Evolutionary conservation across 2,329 filamentous ascomycete genomes (phyloP), one percentile per base, ranked within the genome.

Genomic region (Aspergillus felis): DNA sequence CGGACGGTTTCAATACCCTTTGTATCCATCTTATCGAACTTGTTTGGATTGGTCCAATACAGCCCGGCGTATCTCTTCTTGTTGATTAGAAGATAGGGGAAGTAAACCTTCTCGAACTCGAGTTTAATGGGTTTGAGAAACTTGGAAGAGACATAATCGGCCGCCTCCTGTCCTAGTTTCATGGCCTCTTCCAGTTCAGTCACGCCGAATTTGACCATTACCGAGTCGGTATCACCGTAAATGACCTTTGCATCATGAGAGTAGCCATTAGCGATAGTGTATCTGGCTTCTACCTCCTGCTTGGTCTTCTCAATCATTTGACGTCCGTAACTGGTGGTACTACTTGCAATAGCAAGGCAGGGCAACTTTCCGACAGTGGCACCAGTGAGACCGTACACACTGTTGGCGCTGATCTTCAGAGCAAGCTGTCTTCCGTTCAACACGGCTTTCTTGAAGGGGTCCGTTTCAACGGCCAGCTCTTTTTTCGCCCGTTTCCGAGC

Each of bases 231-330:
- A 75, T 99, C 94, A 79, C 94, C 94, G 66, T 99, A 99, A 62
- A 99, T 95, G 77, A 99, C 94, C 71, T 97, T 87, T 0, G 94
- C 94, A 73, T 99, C 90, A 72, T 97, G 91, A 1, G 84, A 86
- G 75, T 97, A 99, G 20, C 94, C 94, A 68, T 99, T 97, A 51
- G 90, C 90, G 56, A 97, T 92, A 51, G 85, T 93, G 75, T 96
- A 99, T 64, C 86, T 87, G 44, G 84, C 82, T 76, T 97, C 93
- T 6, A 99, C 94, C 72, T 97, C 94, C n/a, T 89, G 84, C 75
- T 96, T 97, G 0, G 94, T 97, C 78, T 88, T 94, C 75, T 97
- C 93, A 79, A 99, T 99, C 94, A 99, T 99, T 72, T 97, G 90
- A 67, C 94, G 91, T 65, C 94, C 94, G 69, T 96, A 99, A 79